Percentiles rank a stretch among this genome's conserved stretches.
These are phyloP conservation scores for Coniochaeta sp. DNA, from an alignment of 2,329 filamentous ascomycete species.

Conservation along the genomic window DNA sequence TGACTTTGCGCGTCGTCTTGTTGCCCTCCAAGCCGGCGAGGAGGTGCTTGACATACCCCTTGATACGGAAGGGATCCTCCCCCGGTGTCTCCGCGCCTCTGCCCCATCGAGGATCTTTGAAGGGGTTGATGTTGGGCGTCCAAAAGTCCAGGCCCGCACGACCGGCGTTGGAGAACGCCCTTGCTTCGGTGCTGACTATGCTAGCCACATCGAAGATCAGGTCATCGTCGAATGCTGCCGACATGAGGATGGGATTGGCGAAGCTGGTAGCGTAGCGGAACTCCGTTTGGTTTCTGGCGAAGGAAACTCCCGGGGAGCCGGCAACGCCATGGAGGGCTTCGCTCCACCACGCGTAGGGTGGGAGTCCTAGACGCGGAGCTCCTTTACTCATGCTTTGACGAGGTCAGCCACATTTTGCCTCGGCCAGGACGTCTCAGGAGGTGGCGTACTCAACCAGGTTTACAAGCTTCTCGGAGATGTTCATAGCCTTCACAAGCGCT, in stretches of 20 bases:
- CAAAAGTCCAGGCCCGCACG: constrained; percentile 51
- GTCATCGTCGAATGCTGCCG: constrained; percentile 58
- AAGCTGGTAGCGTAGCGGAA: constrained; percentile 59
- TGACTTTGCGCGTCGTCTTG: constrained; percentile 21
- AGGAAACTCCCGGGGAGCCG: constrained; percentile 42
- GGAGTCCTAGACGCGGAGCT: constrained; percentile 45
- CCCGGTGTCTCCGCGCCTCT: constrained; percentile 41
- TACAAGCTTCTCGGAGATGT: constrained; percentile 47
- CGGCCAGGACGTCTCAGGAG: neutral
- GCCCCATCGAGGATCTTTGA: constrained; percentile 57
- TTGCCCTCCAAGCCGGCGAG: constrained; percentile 18
- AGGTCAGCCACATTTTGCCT: neutral
- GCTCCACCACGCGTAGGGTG: constrained; percentile 51
- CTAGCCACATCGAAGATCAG: constrained; percentile 49
- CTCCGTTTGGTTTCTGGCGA: constrained; percentile 36
- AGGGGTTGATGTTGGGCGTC: constrained; percentile 63
- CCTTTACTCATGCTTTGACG: constrained; percentile 26
- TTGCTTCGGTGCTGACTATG: constrained; percentile 50
- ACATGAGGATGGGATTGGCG: constrained; percentile 55
- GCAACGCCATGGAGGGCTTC: constrained; percentile 54
- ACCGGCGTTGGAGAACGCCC: constrained; percentile 56
- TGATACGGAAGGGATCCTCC: constrained; percentile 16
- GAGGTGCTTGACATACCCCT: constrained; percentile 16
- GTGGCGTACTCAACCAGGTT: constrained; percentile 21
- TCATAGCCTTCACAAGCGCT: constrained; percentile 43